Evolutionary conservation across 2,329 filamentous ascomycete genomes (phyloP).

Genomic region (Grosmannia penicillata): DNA sequence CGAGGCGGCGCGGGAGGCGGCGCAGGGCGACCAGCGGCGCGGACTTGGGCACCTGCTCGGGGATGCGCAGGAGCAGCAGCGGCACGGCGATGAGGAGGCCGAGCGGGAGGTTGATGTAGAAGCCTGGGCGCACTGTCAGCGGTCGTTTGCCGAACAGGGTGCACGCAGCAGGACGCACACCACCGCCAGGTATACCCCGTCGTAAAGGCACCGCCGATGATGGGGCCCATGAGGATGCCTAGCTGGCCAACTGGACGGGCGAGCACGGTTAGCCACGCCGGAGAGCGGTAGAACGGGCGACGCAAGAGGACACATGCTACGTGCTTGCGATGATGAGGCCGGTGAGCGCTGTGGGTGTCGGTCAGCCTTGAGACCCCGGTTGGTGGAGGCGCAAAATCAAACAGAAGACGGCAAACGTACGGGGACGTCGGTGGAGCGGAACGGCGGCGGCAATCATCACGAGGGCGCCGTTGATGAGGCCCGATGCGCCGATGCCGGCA

Average conservation of each 20-base stretch:
- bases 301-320: slow-evolving; percentile 4
- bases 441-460: slow-evolving; percentile 30
- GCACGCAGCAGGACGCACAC: slow-evolving; percentile 17
- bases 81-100: slow-evolving; percentile 20
- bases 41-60: slow-evolving; percentile 20
- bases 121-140: slow-evolving; percentile 15
- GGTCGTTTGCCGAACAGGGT: too few species aligned
- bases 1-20: slow-evolving; percentile 19
- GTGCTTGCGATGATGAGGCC: slow-evolving; percentile 14
- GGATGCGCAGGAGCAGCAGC: slow-evolving; percentile 19
- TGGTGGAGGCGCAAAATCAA: too few species aligned
- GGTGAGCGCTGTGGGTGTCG: slow-evolving; percentile 4
- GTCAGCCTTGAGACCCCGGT: background rate
- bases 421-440: slow-evolving; percentile 24
- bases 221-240: slow-evolving; percentile 29
- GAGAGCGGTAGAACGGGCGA: background rate
- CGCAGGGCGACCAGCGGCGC: slow-evolving; percentile 12
- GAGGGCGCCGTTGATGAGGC: slow-evolving; percentile 34
- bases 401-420: slow-evolving; percentile 2
- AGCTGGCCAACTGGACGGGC: slow-evolving; percentile 20
- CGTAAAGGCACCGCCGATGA: slow-evolving; percentile 28
- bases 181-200: slow-evolving; percentile 27
- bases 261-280: background rate
- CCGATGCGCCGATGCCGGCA: slow-evolving; percentile 36
- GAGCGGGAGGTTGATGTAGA: slow-evolving; percentile 32